phyloP scores from a whole-genome alignment of 768 basidiomycete species.

The Mycena olivaceomarginata region DNA sequence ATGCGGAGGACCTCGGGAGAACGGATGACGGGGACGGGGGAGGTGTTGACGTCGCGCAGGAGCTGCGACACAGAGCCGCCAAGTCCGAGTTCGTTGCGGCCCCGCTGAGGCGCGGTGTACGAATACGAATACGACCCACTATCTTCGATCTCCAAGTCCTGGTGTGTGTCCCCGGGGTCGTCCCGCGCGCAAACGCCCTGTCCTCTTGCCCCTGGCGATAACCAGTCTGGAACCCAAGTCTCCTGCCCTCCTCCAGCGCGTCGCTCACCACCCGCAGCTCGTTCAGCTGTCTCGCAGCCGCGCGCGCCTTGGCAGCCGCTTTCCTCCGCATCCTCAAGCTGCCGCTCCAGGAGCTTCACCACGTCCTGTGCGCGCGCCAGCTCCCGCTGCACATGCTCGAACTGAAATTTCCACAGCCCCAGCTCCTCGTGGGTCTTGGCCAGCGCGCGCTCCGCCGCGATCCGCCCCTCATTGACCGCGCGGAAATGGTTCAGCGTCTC shows the following conservation, averaged over 20 bases:
- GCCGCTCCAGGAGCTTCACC: slow-evolving; percentile 59
- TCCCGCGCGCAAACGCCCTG: slow-evolving; percentile 21
- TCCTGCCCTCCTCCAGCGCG: slow-evolving; percentile 64
- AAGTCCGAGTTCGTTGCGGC: not conserved
- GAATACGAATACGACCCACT: not conserved
- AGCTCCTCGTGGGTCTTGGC: slow-evolving; percentile 57
- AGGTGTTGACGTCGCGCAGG: slow-evolving; percentile 14
- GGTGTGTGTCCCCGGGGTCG: not conserved
- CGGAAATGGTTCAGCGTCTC: slow-evolving; percentile 44
- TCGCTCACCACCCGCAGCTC: slow-evolving; percentile 60
- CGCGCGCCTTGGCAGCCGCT: slow-evolving; percentile 60
- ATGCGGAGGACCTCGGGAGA: slow-evolving; percentile 21
- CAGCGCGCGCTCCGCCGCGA: slow-evolving; percentile 49
- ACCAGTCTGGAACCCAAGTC: slow-evolving; percentile 64
- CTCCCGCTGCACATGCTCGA: slow-evolving; percentile 64
- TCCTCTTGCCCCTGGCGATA: slow-evolving; percentile 51
- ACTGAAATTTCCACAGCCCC: slow-evolving; percentile 63
- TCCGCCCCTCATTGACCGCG: slow-evolving; percentile 47
- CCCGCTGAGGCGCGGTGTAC: slow-evolving; percentile 8
- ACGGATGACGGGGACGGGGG: slow-evolving; percentile 18
- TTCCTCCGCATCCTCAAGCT: slow-evolving; percentile 65
- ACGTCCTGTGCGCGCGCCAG: slow-evolving; percentile 63
- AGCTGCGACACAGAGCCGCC: slow-evolving; percentile 10
- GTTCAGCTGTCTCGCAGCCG: slow-evolving; percentile 59
- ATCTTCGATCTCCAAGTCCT: slow-evolving; percentile 32